phyloP scores from a whole-genome alignment of 768 basidiomycete genomes.

The Podaxis sp. region DNA sequence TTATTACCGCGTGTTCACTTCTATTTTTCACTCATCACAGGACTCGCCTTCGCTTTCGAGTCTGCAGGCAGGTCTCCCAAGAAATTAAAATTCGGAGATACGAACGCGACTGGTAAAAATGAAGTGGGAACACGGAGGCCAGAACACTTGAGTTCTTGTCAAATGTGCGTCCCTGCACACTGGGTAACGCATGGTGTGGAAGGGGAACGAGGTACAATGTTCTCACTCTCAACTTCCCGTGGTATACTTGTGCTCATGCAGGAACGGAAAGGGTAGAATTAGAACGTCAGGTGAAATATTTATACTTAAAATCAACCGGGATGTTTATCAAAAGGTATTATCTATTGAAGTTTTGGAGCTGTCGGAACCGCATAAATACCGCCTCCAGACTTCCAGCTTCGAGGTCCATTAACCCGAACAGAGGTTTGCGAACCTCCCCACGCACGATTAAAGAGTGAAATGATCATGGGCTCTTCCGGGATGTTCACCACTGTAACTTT shows the following conservation, averaged over 20 bases:
- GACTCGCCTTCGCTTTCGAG: too few species aligned
- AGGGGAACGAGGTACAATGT: not conserved
- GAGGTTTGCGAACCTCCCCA: not conserved
- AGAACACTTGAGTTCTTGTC: not conserved
- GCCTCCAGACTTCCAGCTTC: not conserved
- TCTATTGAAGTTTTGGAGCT: not conserved
- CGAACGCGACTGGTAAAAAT: not conserved
- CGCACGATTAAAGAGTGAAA: not conserved
- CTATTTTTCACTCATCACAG: too few species aligned
- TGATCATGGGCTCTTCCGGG: not conserved
- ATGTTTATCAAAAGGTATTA: not conserved
- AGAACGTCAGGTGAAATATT: not conserved
- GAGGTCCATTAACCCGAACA: not conserved
- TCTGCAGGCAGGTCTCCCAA: not conserved
- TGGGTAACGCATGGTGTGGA: not conserved
- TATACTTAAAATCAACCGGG: not conserved
- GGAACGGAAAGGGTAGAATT: too few species aligned
- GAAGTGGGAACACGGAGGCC: not conserved
- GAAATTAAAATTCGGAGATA: not conserved
- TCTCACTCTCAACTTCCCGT: not conserved
- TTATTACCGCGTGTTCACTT: too few species aligned
- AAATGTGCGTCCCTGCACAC: not conserved
- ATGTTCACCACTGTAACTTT: not conserved
- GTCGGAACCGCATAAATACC: not conserved
- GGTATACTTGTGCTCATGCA: not conserved